Percentiles rank a stretch among this genome's conserved stretches.
These are phyloP conservation scores for Xylaria bambusicola DNA, from an alignment of 495 filamentous ascomycete species.

Conservation along the genomic window DNA sequence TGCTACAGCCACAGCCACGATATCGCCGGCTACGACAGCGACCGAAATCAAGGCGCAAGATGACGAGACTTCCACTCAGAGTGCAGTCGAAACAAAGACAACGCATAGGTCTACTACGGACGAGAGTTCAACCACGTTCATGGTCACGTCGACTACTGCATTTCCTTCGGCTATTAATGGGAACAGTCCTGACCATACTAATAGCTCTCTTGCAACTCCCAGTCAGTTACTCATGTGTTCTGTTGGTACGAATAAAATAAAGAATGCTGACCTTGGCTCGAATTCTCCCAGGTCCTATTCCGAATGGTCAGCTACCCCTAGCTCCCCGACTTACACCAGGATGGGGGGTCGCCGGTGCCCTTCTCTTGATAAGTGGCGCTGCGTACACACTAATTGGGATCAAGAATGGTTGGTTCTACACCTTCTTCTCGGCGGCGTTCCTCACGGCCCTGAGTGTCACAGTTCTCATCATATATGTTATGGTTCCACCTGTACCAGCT, in stretches of 20 bases:
- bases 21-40: constrained; percentile 22
- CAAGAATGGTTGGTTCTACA: constrained; percentile 79
- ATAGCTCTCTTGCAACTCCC: constrained; percentile 3
- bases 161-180: constrained; percentile 33
- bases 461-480: constrained; percentile 87
- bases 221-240: constrained; percentile 15
- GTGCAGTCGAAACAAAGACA: constrained; percentile 3
- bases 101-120: constrained; percentile 7
- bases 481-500: constrained; percentile 73
- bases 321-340: constrained; percentile 76
- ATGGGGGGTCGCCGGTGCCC: constrained; percentile 73
- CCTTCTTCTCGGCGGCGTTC: constrained; percentile 78
- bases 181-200: constrained; percentile 28
- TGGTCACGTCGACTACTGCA: constrained; percentile 17
- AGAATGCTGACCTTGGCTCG: constrained; percentile 5
- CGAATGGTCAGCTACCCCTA: constrained; percentile 63
- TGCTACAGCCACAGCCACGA: constrained; percentile 22
- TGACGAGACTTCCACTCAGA: constrained; percentile 16
- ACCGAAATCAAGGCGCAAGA: constrained; percentile 19
- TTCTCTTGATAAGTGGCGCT: constrained; percentile 70
- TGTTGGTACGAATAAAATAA: not conserved
- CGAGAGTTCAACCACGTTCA: constrained; percentile 17
- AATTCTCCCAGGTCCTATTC: constrained; percentile 38
- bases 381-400: constrained; percentile 78
- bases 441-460: constrained; percentile 72